These are phyloP conservation scores for Globisporangium abappressorium DNA, from an alignment of 352 stramenopile species.

Conservation along the genomic window DNA sequence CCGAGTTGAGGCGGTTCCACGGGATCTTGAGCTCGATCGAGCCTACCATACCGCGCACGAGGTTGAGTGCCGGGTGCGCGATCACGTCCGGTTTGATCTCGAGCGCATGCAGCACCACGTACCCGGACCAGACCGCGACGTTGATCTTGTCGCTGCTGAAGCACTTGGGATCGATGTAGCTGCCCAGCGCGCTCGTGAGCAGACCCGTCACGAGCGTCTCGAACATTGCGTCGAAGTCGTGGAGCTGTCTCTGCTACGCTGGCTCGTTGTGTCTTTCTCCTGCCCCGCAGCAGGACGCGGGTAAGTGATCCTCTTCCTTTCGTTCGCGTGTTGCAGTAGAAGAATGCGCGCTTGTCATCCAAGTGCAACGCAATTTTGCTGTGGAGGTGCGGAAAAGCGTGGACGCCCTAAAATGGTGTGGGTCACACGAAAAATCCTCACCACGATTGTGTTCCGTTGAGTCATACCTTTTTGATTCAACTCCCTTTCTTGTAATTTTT, in stretches of 20 bases:
- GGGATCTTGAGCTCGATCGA: slow-evolving; percentile 90
- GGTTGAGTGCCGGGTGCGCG: slow-evolving; percentile 51
- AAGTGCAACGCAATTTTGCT: background rate
- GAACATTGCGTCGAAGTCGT: slow-evolving; percentile 54
- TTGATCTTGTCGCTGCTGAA: slow-evolving; percentile 90
- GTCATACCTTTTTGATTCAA: too few relatives aligned
- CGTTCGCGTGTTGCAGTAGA: background rate
- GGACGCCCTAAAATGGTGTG: background rate
- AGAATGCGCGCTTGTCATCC: background rate
- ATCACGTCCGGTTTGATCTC: slow-evolving; percentile 80
- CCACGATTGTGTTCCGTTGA: too few relatives aligned
- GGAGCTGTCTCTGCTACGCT: background rate
- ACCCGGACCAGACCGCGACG: slow-evolving; percentile 83
- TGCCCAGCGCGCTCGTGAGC: slow-evolving; percentile 82
- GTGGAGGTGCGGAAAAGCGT: background rate
- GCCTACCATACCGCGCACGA: slow-evolving; percentile 77
- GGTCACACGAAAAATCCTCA: background rate
- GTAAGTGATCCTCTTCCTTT: background rate
- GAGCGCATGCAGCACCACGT: slow-evolving; percentile 79
- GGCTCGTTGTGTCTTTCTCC: background rate
- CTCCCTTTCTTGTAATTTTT: too few relatives aligned
- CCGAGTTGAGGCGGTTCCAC: slow-evolving; percentile 86
- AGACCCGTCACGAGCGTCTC: slow-evolving; percentile 85
- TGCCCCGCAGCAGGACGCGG: background rate
- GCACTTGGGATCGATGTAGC: slow-evolving; percentile 84